Base-by-base conservation (phyloP, 306 rosid genomes). In the Sicyos baderoa region DNA sequence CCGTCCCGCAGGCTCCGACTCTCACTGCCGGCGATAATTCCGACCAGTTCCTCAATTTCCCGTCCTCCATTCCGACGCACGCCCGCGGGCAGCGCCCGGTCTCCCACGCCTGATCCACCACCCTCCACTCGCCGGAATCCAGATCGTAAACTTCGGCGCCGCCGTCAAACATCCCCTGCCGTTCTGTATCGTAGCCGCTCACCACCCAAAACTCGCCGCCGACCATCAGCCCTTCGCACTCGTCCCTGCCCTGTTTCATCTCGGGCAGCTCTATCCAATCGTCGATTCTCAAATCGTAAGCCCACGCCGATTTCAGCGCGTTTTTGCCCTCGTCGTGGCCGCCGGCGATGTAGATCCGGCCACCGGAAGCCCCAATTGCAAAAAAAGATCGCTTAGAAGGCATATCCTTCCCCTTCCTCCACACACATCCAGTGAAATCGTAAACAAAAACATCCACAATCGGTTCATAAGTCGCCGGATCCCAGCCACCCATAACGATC, bases 401-500 rank as follows among this genome's bases (percentile, higher is more conserved):
- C 85, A 85, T 82, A 25, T 74, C 80, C 63, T 21, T 76, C 0
- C 84, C 89, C 16, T 45, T 27, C 17, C 68, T 50, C 89, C 89
- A 85, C 32, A 37, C 21, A 40, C 76, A 55, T 0, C 69, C 40
- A 16, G 80, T 74, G 79, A 85, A 85, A 22, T 85, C 89, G 82
- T 76, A 85, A 0, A 85, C 76, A 47, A 80, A 85, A 59, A 85
- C 80, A 69, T 85, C 80, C 12, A 35, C 54, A 0, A 82, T 77
- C 42, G 85, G 89, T 3, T 78, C 78, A 74, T 82, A 85, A 56
- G 52, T 85, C 23, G 29, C 74, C 37, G 87, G 87, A 70, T 85
- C 74, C 89, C 89, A 85, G 44, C 87, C 89, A 10, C 87, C 89
- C 85, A 85, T 85, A 12, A 76, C 60, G n/a, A 85, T 80, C 2